Evolutionary conservation across 352 stramenopile species (phyloP), one percentile per base, ranked within the genome.

Genomic region (Blastocystis sp.): DNA sequence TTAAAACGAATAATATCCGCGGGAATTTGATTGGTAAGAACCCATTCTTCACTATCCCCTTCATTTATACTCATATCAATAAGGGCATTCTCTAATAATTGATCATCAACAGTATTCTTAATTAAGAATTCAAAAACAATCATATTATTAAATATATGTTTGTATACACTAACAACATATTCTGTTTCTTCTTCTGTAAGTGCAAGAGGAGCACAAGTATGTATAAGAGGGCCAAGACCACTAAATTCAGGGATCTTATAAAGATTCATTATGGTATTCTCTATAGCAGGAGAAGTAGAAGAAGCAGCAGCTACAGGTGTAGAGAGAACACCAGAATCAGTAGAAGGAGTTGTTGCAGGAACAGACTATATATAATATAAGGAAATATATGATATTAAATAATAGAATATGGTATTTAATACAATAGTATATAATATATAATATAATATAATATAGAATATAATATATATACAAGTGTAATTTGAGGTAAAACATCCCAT

Each of bases 41-140:
- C 16, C 66, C 65, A 72, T 9, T 27, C 21, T n/a, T 16, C 78
- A 18, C 73, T 70, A 64, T 94, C 80, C 2, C 87, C 87, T 16
- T 78, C 90, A n/a, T 82, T 77, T 21, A 88, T 77, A 68, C 95
- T 90, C 13, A 96, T 76, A 59, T 93, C 77, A 41, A 94, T 74
- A 6, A 74, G 84, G 18, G 94, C 82, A 65, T 95, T 86, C 1
- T 82, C 79, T 48, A 98, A 73, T 25, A 91, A 75, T 75, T 96
- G 88, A 56, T 95, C 86, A 46, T 92, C 88, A 45, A 99, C 86
- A 0, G 91, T 99, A 76, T 99, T 99, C 43, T 86, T 77, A 55
- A 97, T 81, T 35, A 79, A 81, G 68, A 96, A 99, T 76, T 99
- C 76, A 18, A 90, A 65, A 13, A 99, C 88, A 41, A 99, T 75